Conservation (phyloP, 768 basidiomycete species). For the Russula sp. region DNA sequence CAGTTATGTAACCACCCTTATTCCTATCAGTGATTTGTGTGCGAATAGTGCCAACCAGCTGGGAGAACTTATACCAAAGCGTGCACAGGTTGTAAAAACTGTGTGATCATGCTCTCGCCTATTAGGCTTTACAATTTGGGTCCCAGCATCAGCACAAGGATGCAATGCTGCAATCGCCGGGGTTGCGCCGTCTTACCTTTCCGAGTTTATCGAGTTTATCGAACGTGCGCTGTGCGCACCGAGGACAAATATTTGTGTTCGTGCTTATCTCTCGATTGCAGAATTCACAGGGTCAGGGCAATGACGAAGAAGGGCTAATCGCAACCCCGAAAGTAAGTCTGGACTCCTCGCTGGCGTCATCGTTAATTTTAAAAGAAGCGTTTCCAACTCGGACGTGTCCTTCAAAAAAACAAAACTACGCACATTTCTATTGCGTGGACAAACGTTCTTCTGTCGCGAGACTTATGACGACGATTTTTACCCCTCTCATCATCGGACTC, state of each 20-base stretch:
- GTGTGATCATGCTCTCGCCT: background rate
- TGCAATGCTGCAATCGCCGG: slow-evolving; percentile 7
- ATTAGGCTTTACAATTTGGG: background rate
- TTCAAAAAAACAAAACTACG: background rate
- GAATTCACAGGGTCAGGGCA: slow-evolving; percentile 4
- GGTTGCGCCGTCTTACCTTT: slow-evolving; percentile 3
- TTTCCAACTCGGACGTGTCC: background rate
- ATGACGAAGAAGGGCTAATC: slow-evolving; percentile 10
- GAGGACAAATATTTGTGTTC: background rate
- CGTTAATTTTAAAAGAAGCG: slow-evolving; percentile 5
- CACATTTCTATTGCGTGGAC: background rate
- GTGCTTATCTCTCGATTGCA: slow-evolving; percentile 9
- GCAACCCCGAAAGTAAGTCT: slow-evolving; percentile 10
- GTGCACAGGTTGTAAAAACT: background rate
- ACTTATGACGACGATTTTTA: slow-evolving; percentile 15
- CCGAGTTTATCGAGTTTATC: background rate
- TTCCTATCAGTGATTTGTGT: background rate
- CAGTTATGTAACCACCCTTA: background rate
- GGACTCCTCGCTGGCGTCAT: slow-evolving; percentile 14
- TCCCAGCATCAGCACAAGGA: background rate
- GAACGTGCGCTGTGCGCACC: background rate
- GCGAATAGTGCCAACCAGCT: background rate
- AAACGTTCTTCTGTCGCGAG: slow-evolving; percentile 5
- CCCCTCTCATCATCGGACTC: background rate
- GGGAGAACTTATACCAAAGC: background rate